Conservation (phyloP, 108 stramenopile genomes). For the Hondaea fermentalgiana region DNA sequence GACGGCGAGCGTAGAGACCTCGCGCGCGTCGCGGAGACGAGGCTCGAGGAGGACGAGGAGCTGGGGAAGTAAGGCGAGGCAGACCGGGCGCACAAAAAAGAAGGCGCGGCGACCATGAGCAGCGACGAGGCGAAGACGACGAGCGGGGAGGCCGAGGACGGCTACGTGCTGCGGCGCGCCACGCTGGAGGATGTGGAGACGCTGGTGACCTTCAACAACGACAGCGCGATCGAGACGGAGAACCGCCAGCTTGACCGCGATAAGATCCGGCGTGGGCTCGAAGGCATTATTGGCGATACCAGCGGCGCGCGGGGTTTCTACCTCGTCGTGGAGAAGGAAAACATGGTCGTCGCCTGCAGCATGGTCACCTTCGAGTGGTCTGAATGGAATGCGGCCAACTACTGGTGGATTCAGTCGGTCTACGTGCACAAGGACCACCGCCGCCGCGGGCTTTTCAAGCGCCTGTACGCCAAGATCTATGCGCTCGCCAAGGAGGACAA, state of each 20-base stretch:
- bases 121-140: too few species aligned
- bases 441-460: background rate
- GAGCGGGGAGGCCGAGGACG: background rate
- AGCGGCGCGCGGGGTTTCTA: background rate
- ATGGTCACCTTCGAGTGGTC: slow-evolving; percentile 12
- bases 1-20: too few species aligned
- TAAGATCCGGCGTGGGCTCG: background rate
- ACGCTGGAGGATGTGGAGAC: background rate
- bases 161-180: background rate
- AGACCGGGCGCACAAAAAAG: too few species aligned
- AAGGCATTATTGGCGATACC: background rate
- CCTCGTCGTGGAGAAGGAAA: background rate
- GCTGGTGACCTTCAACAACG: background rate
- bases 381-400: background rate
- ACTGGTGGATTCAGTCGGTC: slow-evolving; percentile 16
- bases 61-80: too few species aligned
- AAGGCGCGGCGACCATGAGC: too few species aligned
- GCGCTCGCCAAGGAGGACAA: background rate
- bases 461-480: background rate
- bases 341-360: background rate
- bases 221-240: background rate
- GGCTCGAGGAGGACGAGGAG: too few species aligned
- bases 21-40: too few species aligned
- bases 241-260: background rate
- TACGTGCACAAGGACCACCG: background rate